Percentiles rank a stretch among this genome's conserved stretches.
Conservation (phyloP, 1,284 basidiomycete species). For the Apiotrichum porosum region DNA sequence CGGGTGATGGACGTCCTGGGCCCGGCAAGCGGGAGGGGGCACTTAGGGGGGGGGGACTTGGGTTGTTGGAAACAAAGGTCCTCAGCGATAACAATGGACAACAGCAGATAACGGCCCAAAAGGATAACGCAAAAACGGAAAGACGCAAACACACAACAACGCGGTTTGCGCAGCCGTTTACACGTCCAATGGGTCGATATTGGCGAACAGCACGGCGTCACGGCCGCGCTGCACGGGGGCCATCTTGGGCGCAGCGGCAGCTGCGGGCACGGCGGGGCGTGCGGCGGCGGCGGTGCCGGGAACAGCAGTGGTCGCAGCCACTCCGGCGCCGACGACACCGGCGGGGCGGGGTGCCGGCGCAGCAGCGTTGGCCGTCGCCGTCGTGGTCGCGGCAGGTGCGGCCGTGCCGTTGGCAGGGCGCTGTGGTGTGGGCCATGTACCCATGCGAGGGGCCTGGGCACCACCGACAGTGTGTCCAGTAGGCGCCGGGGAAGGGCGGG, state of each 20-base stretch:
- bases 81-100: no score
- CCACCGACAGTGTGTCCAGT: neutral
- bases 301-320: neutral
- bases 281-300: neutral
- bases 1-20: no score
- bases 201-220: conserved; percentile 39
- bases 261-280: conserved; percentile 13
- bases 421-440: conserved; percentile 22
- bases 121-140: no score
- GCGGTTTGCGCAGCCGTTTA: no score
- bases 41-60: no score
- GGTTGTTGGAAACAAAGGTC: no score
- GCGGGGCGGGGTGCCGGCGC: conserved; percentile 21
- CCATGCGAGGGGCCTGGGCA: conserved; percentile 13
- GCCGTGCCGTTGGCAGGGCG: neutral
- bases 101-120: no score
- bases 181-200: conserved; percentile 22
- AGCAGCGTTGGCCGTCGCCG: conserved; percentile 13
- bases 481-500: neutral
- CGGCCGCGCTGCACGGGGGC: conserved; percentile 34
- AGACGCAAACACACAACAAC: conserved; percentile 1
- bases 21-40: no score
- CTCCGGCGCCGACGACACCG: conserved; percentile 2
- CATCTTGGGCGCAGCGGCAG: conserved; percentile 4
- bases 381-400: neutral